phyloP scores from a whole-genome alignment of 2,329 filamentous ascomycete genomes.

The Achaetomium macrosporum region DNA sequence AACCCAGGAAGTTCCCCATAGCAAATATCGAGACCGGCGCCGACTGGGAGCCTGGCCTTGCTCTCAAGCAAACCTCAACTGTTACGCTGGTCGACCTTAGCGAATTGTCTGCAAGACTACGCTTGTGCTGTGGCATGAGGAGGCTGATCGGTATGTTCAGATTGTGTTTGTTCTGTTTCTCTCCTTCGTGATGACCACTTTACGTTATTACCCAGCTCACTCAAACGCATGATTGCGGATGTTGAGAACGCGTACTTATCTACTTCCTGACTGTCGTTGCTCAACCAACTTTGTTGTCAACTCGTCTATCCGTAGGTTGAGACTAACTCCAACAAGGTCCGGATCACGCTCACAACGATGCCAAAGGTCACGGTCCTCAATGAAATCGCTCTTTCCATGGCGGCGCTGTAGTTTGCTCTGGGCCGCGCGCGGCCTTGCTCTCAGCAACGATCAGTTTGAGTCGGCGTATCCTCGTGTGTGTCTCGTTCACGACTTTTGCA shows the following conservation, averaged over 20 bases:
- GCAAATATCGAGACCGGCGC: conserved; percentile 47
- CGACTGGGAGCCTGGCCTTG: conserved; percentile 87
- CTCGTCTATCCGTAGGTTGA: conserved; percentile 24
- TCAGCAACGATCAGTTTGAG: too few relatives aligned
- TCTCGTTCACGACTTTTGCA: too few relatives aligned
- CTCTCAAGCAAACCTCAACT: conserved; percentile 72
- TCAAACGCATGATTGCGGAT: conserved; percentile 85
- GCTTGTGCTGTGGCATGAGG: conserved; percentile 78
- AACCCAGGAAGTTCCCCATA: too few relatives aligned
- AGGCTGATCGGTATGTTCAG: conserved; percentile 80
- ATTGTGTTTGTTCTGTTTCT: conserved; percentile 10
- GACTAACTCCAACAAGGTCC: conserved; percentile 52
- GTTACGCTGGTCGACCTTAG: conserved; percentile 77
- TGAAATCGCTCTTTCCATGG: too few relatives aligned
- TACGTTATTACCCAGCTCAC: conserved; percentile 99
- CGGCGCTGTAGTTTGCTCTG: too few relatives aligned
- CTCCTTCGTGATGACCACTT: conserved; percentile 68
- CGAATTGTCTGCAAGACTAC: conserved; percentile 81
- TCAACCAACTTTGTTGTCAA: background rate
- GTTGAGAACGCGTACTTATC: conserved; percentile 76
- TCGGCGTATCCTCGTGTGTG: too few relatives aligned
- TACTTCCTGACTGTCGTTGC: conserved; percentile 36
- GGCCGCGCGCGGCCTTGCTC: too few relatives aligned
- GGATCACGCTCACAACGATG: conserved; percentile 28
- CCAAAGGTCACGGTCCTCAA: too few relatives aligned